phyloP scores from a whole-genome alignment of 116 monocot genomes.

The Trichopus zeylanicus region DNA sequence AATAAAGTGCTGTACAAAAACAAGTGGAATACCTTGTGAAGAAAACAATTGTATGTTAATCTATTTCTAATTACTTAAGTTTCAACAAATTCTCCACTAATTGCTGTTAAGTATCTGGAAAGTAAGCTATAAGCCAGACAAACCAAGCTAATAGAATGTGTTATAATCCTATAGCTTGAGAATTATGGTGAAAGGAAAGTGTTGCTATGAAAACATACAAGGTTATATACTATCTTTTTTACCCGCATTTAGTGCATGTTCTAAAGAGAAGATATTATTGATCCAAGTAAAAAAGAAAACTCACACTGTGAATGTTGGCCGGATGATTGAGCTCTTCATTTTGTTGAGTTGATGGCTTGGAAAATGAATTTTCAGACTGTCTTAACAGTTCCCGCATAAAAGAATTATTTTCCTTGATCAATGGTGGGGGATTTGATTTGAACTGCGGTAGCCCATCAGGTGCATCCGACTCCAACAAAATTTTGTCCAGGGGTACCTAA shows the following conservation, averaged over 20 bases:
- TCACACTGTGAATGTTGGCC: constrained; percentile 66
- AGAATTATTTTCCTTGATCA: constrained; percentile 22
- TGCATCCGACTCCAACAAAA: constrained; percentile 83
- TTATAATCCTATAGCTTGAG: too few species aligned
- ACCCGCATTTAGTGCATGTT: too few species aligned
- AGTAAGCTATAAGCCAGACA: too few species aligned
- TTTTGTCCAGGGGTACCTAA: constrained; percentile 76
- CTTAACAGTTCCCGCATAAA: constrained; percentile 19
- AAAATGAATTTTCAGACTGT: constrained; percentile 3
- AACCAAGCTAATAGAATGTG: too few species aligned
- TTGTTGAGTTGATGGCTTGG: constrained; percentile 7
- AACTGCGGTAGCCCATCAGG: constrained; percentile 74
- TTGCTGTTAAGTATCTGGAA: too few species aligned
- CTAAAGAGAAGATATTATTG: neutral
- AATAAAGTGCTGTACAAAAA: neutral
- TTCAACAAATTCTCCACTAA: too few species aligned
- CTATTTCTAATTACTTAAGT: too few species aligned
- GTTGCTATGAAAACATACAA: neutral
- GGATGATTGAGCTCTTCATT: constrained; percentile 73
- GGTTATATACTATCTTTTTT: neutral
- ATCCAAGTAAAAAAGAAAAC: constrained; percentile 7
- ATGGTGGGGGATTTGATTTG: constrained; percentile 23
- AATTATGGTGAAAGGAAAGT: too few species aligned
- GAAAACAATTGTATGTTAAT: too few species aligned
- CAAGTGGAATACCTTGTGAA: too few species aligned